These are phyloP conservation scores for Dictyostelium intermedium DNA, from an alignment of 78 protist genomes.

Conservation along the genomic window DNA sequence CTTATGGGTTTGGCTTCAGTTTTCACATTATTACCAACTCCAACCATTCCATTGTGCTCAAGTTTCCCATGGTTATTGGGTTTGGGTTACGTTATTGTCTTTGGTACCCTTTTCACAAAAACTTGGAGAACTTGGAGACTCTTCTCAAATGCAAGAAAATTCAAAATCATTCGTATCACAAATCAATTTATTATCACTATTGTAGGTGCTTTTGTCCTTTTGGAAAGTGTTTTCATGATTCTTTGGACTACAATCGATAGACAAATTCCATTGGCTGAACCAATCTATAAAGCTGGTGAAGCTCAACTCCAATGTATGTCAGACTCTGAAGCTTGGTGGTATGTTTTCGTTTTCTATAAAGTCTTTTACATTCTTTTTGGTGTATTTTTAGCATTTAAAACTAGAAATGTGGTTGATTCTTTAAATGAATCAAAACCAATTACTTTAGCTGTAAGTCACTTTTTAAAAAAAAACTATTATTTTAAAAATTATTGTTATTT, in stretches of 20 bases:
- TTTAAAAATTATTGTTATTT: not conserved
- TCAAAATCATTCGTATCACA: slow-evolving; percentile 52
- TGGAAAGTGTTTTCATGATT: slow-evolving; percentile 19
- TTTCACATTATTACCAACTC: not conserved
- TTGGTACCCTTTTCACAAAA: slow-evolving; percentile 50
- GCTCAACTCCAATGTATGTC: slow-evolving; percentile 56
- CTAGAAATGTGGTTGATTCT: slow-evolving; percentile 66
- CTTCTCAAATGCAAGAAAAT: slow-evolving; percentile 33
- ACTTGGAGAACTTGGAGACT: slow-evolving; percentile 66
- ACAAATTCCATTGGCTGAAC: slow-evolving; percentile 10
- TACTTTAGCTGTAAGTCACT: slow-evolving; percentile 26
- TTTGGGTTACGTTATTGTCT: slow-evolving; percentile 44
- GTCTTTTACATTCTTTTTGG: slow-evolving; percentile 47
- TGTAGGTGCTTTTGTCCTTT: slow-evolving; percentile 38
- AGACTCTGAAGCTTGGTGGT: slow-evolving; percentile 53
- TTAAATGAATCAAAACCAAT: slow-evolving; percentile 70
- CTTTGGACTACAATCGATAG: slow-evolving; percentile 39
- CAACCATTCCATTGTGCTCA: slow-evolving; percentile 37
- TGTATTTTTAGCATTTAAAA: slow-evolving; percentile 68
- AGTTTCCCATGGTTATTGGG: slow-evolving; percentile 57
- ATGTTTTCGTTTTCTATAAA: slow-evolving; percentile 52
- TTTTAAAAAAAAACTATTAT: not conserved
- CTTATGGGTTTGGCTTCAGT: slow-evolving; percentile 17
- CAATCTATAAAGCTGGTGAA: slow-evolving; percentile 50
- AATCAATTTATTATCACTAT: slow-evolving; percentile 1